Base-by-base conservation (phyloP, 1,284 basidiomycete species). In the Cryptococcus wingfieldii region DNA sequence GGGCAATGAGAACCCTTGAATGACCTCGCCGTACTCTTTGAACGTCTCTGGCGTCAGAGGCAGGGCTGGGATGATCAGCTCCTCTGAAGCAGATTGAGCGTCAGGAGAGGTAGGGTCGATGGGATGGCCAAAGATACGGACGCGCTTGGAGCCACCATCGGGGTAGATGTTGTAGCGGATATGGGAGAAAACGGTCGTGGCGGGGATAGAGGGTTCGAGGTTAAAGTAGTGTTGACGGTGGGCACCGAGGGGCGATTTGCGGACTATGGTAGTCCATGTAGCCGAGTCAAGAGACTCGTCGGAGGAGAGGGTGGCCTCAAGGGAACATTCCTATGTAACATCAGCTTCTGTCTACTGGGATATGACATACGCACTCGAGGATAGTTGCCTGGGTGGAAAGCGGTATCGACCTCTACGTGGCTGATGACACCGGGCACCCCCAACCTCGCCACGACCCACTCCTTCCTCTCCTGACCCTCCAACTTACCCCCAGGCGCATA, bases 381-480 rank as follows among this genome's bases (percentile, higher is more conserved):
- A 70, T 92, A 98, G 76, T 98, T 98, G 50, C 95, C 95, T 67
- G 90, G 90, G 79, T 97, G 98, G 79, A 95, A 89, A 3, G 88
- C 86, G 0, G 95, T 97, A 76, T 98, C 95, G 56, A 98, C 86
- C 72, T 96, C 91, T 31, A 86, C 84, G 58, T 87, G 83, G 52
- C 86, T 83, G 16, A 98, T 80, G 59, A 81, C 79, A 9, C 91
- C 90, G 14, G 84, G 78, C 0, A 61, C 79, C 47, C 85, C 88
- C 88, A 98, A 80, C 78, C 86, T 88, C 62, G 96, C 86, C 55
- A 98, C 83, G 4, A 85, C 87, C 89, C 90, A 97, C 68, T 98
- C 94, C 55, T 86, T 90, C 73, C 73, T 63, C 60, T 98, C 94
- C 56, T 86, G 88, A 69, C 69, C 70, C 5, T 57, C 58, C 14